These are phyloP conservation scores for Xerocomus nothofagi DNA, from an alignment of 1,284 basidiomycete genomes.

Conservation along the genomic window DNA sequence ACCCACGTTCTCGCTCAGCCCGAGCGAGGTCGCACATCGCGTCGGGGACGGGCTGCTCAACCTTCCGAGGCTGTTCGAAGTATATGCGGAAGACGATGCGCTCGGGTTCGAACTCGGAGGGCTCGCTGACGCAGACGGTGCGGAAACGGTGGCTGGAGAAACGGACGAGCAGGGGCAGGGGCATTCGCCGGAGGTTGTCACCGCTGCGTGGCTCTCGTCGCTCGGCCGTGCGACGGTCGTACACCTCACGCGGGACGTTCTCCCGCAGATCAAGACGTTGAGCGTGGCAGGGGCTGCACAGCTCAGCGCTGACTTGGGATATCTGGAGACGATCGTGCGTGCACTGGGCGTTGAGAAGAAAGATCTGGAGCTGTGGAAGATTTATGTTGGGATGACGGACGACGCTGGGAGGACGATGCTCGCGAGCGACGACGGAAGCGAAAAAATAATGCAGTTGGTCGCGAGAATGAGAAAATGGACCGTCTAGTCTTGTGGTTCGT, in stretches of 20 bases:
- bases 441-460: slow-evolving; percentile 41
- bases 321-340: slow-evolving; percentile 87
- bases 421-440: slow-evolving; percentile 38
- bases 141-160: not conserved
- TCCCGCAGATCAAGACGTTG: slow-evolving; percentile 63
- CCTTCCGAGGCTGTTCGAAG: slow-evolving; percentile 90
- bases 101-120: slow-evolving; percentile 80
- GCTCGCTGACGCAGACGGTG: slow-evolving; percentile 8
- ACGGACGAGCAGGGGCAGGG: slow-evolving; percentile 36
- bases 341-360: slow-evolving; percentile 86
- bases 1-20: slow-evolving; percentile 92
- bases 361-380: slow-evolving; percentile 74
- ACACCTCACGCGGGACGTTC: slow-evolving; percentile 65
- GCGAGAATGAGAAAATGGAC: slow-evolving; percentile 57
- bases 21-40: slow-evolving; percentile 84
- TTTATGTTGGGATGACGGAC: slow-evolving; percentile 59
- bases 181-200: slow-evolving; percentile 70
- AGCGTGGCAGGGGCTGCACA: slow-evolving; percentile 74
- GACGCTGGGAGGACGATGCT: slow-evolving; percentile 48
- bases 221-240: slow-evolving; percentile 79
- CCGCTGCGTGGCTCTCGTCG: slow-evolving; percentile 87
- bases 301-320: slow-evolving; percentile 84
- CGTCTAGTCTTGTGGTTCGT: slow-evolving; percentile 7
- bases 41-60: slow-evolving; percentile 93
- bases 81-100: slow-evolving; percentile 89